Evolutionary conservation across 2,329 filamentous ascomycete species (phyloP).

Genomic region (Colletotrichum euphorbiae): DNA sequence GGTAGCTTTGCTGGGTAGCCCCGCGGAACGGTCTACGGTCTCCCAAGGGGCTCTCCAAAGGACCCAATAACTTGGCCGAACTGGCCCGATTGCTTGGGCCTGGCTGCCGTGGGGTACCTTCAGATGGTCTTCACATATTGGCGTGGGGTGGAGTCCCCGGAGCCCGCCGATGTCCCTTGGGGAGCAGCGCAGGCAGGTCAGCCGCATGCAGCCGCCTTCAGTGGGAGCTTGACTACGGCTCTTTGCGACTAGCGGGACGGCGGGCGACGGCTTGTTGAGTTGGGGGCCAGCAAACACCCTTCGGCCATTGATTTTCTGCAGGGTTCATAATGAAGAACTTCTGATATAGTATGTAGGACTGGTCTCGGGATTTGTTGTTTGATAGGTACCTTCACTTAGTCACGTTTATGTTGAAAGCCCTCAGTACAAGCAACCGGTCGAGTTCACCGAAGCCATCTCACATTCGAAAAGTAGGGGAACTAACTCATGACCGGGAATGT

Average conservation of each 20-base stretch:
- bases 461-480: neutral
- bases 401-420: neutral
- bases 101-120: conserved; percentile 35
- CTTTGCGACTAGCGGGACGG: conserved; percentile 26
- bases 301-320: conserved; percentile 13
- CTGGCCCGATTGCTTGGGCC: conserved; percentile 38
- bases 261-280: conserved; percentile 4
- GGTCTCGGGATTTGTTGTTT: conserved; percentile 12
- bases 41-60: neutral
- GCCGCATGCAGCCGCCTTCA: conserved; percentile 36
- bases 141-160: conserved; percentile 43
- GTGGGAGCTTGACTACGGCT: conserved; percentile 23
- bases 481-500: neutral
- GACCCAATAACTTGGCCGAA: conserved; percentile 33
- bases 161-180: conserved; percentile 48
- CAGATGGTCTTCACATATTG: conserved; percentile 39
- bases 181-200: conserved; percentile 24
- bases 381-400: neutral
- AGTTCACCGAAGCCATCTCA: neutral
- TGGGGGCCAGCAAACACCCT: neutral
- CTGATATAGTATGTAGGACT: neutral
- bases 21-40: neutral
- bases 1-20: neutral
- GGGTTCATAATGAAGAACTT: neutral
- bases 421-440: neutral